Base-by-base conservation (phyloP, 305 asterid species). In the Fraxinus albicans region DNA sequence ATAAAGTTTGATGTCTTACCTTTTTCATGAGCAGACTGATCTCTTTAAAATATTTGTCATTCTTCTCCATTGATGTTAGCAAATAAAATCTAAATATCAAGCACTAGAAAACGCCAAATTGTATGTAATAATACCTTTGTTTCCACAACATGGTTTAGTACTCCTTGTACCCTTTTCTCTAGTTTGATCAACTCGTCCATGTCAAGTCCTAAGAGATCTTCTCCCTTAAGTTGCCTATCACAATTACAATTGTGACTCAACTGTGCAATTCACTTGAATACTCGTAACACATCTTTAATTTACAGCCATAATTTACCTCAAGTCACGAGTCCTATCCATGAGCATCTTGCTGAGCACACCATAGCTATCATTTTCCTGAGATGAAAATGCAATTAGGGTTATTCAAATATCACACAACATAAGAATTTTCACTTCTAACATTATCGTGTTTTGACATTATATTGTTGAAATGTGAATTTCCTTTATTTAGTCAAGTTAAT, bases 201-300 rank as follows among this genome's bases (percentile, higher is more conserved):
- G 31, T 86, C 84, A 76, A 94, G 97, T 34, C 87, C 97, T 83
- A 89, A 86, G 44, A 94, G 89, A 78, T 91, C 97, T 87, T 94
- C 97, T 84, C 97, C 98, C 75, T 83, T 85, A 2, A 94, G 95
- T 77, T 87, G 94, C 90, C 97, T 92, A 67, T 19, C 23, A 44
- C 38, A 77, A 76, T 1, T 72, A 47, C 21, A 1, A 5, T 63
- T 63, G 34, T 21, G 8, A 7, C 33, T 63, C 73, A 63, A 6
- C 33, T 23, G 6, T 63, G 72, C 15, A 63, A 63, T 63, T 5
- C 12, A 63, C 73, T 23, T 23, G 15, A 63, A 23, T 63, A 58
- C 17, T 3, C 13, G 0, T 7, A 21, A 63, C 15, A 2, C 0
- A 60, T 21, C 13, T 23, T 8, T 63, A 25, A 23, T 65, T 23